A percentile compares a stretch with the other conserved stretches of the same genome.
These are phyloP conservation scores for Zygoascus biomembranicola DNA, from an alignment of 805 yeast genomes.

Conservation along the genomic window DNA sequence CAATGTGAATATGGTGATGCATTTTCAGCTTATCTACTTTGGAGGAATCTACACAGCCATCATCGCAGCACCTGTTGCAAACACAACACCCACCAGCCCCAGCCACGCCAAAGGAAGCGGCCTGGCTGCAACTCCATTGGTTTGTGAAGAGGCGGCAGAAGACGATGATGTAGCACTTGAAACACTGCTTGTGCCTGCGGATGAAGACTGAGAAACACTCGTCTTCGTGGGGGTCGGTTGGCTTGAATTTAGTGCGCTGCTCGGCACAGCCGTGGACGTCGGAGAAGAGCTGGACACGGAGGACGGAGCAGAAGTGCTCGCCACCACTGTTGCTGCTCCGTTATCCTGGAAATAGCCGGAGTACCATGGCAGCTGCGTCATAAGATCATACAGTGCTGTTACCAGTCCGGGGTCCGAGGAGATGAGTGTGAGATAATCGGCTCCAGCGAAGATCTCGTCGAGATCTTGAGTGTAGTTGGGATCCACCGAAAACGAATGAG, in stretches of 20 bases:
- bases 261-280: not conserved
- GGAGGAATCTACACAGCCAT: not conserved
- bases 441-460: conserved; percentile 9
- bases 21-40: not conserved
- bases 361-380: conserved; percentile 14
- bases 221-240: not conserved
- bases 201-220: not conserved
- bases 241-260: not conserved
- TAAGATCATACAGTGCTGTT: conserved; percentile 9
- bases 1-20: not conserved
- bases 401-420: conserved; percentile 6
- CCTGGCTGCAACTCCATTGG: not conserved
- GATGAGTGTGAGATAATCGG: conserved; percentile 5
- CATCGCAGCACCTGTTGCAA: not conserved
- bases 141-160: not conserved
- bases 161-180: not conserved
- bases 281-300: not conserved
- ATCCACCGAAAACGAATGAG: conserved; percentile 9
- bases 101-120: not conserved
- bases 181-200: not conserved
- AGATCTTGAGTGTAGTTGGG: conserved; percentile 7
- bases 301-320: not conserved
- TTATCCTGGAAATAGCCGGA: conserved; percentile 6
- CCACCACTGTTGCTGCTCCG: conserved; percentile 1
- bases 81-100: not conserved